Conservation (phyloP, 352 stramenopile genomes). For the Globisporangium nagaii region DNA sequence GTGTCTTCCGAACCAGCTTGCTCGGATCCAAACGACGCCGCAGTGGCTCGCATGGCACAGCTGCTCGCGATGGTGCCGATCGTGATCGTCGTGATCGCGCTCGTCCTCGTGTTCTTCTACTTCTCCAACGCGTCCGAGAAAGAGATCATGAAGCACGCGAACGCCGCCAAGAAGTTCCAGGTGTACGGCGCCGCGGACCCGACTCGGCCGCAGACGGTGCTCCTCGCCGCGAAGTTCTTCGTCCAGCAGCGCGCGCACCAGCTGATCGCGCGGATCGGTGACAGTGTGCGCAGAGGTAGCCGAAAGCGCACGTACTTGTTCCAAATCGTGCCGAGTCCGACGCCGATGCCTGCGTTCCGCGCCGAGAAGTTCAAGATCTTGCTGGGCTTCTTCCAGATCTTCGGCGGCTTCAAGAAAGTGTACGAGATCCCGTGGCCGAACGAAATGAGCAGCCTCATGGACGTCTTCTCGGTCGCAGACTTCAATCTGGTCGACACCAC, state of each 20-base stretch:
- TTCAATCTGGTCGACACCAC: conserved; percentile 68
- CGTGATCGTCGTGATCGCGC: conserved; percentile 20
- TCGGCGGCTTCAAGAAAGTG: conserved; percentile 64
- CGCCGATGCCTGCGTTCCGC: conserved; percentile 25
- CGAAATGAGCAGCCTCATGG: conserved; percentile 52
- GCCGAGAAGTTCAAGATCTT: conserved; percentile 80
- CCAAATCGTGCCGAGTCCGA: conserved; percentile 21
- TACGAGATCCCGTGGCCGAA: conserved; percentile 72
- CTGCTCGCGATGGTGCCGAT: conserved; percentile 44
- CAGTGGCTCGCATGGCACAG: conserved; percentile 23
- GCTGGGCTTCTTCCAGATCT: conserved; percentile 71
- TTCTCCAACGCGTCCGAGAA: conserved; percentile 46
- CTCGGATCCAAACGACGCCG: conserved; percentile 30
- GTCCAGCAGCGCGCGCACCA: conserved; percentile 15
- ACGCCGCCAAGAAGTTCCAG: conserved; percentile 49
- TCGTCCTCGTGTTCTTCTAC: conserved; percentile 32
- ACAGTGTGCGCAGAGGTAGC: neutral
- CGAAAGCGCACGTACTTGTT: conserved; percentile 21
- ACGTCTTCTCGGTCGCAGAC: conserved; percentile 61
- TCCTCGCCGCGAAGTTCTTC: conserved; percentile 20
- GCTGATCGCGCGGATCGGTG: conserved; percentile 8
- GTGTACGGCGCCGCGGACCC: conserved; percentile 22
- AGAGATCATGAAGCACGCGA: conserved; percentile 42
- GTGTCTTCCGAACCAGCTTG: conserved; percentile 16
- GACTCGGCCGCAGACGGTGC: conserved; percentile 9